Base-by-base conservation (phyloP, 257 asterid genomes). In the Mitragyna speciosa region DNA sequence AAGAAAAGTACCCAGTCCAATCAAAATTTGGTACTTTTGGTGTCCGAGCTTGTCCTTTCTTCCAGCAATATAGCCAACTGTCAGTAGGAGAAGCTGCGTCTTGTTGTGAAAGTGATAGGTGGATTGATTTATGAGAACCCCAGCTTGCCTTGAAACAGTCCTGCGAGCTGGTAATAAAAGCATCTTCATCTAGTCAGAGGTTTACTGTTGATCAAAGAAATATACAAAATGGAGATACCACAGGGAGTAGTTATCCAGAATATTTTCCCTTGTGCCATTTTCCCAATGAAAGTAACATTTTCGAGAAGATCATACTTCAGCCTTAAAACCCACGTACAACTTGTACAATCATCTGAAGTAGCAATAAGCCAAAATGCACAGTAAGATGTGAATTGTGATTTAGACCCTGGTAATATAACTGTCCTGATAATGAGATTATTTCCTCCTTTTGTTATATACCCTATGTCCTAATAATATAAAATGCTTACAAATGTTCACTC, bases 91-190 rank as follows among this genome's bases (percentile, higher is more conserved):
- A 82, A 66, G 76, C 83, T 72, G 84, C 75, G 80, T 88, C 86
- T 78, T 84, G 91, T 52, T 83, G 83, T 48, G 86, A 84, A 73
- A 81, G 82, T 67, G 93, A 85, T 19, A 83, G 58, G 84, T 96
- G 99, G 78, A 92, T 95, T 43, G 92, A 85, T 86, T 96, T 96
- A 83, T 96, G 99, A 82, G 98, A 90, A 83, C 91, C 88, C 97
- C 99, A 94, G 49, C 97, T 92, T 51, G 91, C 91, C 96, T 94
- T 96, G 92, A 96, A 96, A 90, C 99, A 96, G 58, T 96, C 95
- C 83, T 95, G 99, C 24, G 97, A 78, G 88, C 99, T 93, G 85
- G 59, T 73, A 79, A 63, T 58, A 74, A 71, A 76, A 79, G 72
- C 4, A 52, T 64, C 51, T 70, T 67, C 49, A 58, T 80, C 76